These are phyloP conservation scores for Themeda triandra DNA, from an alignment of 176 grass and related monocot genomes.

Conservation along the genomic window DNA sequence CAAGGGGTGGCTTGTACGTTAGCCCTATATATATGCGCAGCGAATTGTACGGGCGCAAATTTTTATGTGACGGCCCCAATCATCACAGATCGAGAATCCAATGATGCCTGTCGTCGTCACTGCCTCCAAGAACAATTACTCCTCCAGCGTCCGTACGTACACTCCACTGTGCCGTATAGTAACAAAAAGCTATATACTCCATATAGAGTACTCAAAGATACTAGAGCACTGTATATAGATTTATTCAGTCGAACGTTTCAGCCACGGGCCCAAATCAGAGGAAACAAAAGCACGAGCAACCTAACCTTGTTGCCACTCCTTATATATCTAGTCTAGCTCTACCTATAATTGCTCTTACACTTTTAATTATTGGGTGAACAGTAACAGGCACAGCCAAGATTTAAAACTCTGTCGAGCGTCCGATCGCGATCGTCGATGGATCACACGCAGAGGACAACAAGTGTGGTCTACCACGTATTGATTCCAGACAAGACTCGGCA, in stretches of 20 bases:
- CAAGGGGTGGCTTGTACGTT: slow-evolving; percentile 33
- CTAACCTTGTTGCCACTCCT: neutral
- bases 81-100: slow-evolving; percentile 51
- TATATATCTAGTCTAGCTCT: too few species aligned
- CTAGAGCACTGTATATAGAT: too few species aligned
- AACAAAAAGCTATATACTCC: neutral
- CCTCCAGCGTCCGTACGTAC: slow-evolving; percentile 22
- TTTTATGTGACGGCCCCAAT: slow-evolving; percentile 30
- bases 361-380: neutral
- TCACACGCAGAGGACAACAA: neutral
- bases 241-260: slow-evolving; percentile 12
- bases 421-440: neutral
- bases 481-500: slow-evolving; percentile 24
- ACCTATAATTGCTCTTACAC: too few species aligned
- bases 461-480: slow-evolving; percentile 22
- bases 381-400: neutral
- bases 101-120: slow-evolving; percentile 33
- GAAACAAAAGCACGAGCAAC: slow-evolving; percentile 30
- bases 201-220: too few species aligned
- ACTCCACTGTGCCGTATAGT: slow-evolving; percentile 15
- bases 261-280: slow-evolving; percentile 1
- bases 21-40: slow-evolving; percentile 11
- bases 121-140: slow-evolving; percentile 18
- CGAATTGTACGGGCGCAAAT: slow-evolving; percentile 20
- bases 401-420: neutral